A percentile compares a stretch with the other conserved stretches of the same genome.
Conservation (phyloP, 345 rosid genomes). For the Combretum micranthum region DNA sequence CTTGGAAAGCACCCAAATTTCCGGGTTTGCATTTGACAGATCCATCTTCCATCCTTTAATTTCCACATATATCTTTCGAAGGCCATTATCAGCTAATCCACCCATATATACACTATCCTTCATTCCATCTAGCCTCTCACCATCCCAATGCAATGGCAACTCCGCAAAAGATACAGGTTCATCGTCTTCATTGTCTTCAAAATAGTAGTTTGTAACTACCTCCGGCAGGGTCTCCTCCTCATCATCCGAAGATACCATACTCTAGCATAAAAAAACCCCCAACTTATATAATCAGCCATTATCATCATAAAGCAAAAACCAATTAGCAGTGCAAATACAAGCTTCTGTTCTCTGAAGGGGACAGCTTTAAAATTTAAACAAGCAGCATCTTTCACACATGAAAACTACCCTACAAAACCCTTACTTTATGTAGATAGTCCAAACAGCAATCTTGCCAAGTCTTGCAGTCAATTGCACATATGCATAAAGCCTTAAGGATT, state of each 20-base stretch:
- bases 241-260: conserved; percentile 64
- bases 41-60: conserved; percentile 77
- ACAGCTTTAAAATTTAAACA: too few species aligned
- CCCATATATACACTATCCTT: conserved; percentile 35
- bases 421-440: too few species aligned
- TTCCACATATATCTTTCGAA: conserved; percentile 39
- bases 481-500: too few species aligned
- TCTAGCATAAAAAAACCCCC: background rate
- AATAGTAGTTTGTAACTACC: conserved; percentile 51
- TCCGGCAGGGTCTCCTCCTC: conserved; percentile 45
- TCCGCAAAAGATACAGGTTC: conserved; percentile 47
- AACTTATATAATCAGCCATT: too few species aligned
- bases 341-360: too few species aligned
- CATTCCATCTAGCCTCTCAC: conserved; percentile 18
- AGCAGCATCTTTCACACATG: too few species aligned
- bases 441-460: too few species aligned
- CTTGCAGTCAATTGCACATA: too few species aligned
- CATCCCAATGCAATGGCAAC: conserved; percentile 56
- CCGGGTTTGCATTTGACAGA: conserved; percentile 39
- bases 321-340: too few species aligned
- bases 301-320: too few species aligned
- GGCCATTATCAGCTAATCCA: conserved; percentile 59
- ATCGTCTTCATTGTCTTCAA: conserved; percentile 40
- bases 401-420: too few species aligned
- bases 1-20: conserved; percentile 57